Evolutionary conservation across 768 basidiomycete species (phyloP).

Genomic region (Dentipellis sp.): DNA sequence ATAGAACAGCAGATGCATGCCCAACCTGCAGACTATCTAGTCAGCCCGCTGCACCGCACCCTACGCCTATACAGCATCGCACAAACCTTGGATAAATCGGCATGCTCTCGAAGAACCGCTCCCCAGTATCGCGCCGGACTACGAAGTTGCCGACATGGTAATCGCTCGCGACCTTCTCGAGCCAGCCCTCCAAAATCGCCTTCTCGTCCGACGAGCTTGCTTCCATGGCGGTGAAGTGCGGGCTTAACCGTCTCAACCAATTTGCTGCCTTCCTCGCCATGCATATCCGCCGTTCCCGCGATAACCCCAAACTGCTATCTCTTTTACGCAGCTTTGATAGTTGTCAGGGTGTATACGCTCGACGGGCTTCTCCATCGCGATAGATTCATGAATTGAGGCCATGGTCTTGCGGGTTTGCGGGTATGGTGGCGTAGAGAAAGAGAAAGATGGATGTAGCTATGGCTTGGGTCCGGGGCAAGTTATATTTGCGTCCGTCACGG

Average conservation of each 20-base stretch:
- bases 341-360: not conserved
- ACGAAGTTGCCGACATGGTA: constrained; percentile 58
- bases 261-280: constrained; percentile 60
- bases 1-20: constrained; percentile 72
- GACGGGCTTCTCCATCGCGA: not conserved
- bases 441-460: not conserved
- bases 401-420: not conserved
- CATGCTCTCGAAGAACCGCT: constrained; percentile 26
- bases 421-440: not conserved
- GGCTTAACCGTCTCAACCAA: constrained; percentile 68
- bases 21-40: constrained; percentile 29
- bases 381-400: not conserved
- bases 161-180: constrained; percentile 40
- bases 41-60: not conserved
- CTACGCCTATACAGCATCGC: too few relatives aligned
- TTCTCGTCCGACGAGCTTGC: constrained; percentile 47
- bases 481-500: not conserved
- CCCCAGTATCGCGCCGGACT: constrained; percentile 32
- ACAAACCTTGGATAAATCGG: constrained; percentile 2
- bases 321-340: constrained; percentile 43
- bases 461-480: not conserved
- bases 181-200: constrained; percentile 52
- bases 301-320: constrained; percentile 49
- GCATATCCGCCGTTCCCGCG: constrained; percentile 19
- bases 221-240: constrained; percentile 59